Evolutionary conservation across 495 filamentous ascomycete genomes (phyloP).

Genomic region (Podospora fimiseda): DNA sequence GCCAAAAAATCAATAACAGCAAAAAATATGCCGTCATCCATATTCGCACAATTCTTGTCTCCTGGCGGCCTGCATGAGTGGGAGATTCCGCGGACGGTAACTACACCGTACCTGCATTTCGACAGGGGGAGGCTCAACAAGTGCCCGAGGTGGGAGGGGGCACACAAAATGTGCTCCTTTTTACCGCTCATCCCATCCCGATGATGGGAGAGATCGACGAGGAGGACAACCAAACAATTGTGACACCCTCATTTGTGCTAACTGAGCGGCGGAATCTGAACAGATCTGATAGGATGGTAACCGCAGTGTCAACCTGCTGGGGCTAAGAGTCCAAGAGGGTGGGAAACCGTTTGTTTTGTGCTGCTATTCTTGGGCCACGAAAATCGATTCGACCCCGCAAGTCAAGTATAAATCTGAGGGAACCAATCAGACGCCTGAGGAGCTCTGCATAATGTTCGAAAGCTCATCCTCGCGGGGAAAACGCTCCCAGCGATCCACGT

Average conservation of each 20-base stretch:
- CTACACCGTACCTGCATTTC: background rate
- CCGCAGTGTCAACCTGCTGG: background rate
- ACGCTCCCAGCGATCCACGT: too few relatives aligned
- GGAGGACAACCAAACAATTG: background rate
- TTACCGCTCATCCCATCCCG: background rate
- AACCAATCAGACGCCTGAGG: too few relatives aligned
- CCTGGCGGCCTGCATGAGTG: background rate
- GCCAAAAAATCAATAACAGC: background rate
- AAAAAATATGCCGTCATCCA: background rate
- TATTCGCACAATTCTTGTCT: background rate
- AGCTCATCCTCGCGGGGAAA: too few relatives aligned
- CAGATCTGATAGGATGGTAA: background rate
- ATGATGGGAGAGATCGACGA: background rate
- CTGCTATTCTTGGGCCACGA: background rate
- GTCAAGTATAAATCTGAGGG: background rate
- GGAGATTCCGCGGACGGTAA: background rate
- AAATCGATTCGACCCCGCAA: background rate
- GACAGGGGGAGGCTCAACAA: background rate
- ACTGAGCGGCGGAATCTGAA: slow-evolving; percentile 1
- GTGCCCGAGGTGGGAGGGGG: background rate
- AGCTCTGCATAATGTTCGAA: too few relatives aligned
- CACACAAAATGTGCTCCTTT: background rate
- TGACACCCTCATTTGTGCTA: background rate
- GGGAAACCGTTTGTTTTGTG: too few relatives aligned
- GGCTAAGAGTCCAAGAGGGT: background rate